These are phyloP conservation scores for Paraphoma sp. DNA, from an alignment of 2,329 filamentous ascomycete species.

Conservation along the genomic window DNA sequence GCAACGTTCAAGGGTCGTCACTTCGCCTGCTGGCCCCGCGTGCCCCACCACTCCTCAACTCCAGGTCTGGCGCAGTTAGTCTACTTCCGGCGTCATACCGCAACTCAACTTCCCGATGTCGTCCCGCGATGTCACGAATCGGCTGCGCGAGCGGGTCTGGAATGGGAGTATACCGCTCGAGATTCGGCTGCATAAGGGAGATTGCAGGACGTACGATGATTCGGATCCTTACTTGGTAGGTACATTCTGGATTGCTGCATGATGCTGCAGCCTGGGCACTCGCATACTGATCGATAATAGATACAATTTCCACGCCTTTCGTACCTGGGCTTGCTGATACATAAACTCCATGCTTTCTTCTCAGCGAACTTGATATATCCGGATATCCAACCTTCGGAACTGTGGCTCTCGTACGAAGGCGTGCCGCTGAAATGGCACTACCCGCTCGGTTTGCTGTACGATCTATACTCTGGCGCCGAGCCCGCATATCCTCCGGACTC, in stretches of 20 bases:
- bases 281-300: constrained; percentile 38
- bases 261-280: constrained; percentile 2
- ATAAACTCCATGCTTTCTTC: constrained; percentile 70
- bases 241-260: constrained; percentile 5
- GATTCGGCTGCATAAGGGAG: constrained; percentile 63
- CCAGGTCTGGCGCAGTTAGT: constrained; percentile 6
- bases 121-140: constrained; percentile 43
- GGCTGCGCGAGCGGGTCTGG: constrained; percentile 62
- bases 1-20: constrained; percentile 6
- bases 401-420: constrained; percentile 71
- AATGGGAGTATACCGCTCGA: constrained; percentile 65
- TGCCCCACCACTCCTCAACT: constrained; percentile 10
- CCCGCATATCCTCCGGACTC: constrained; percentile 44
- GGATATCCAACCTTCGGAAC: constrained; percentile 57
- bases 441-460: constrained; percentile 71
- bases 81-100: constrained; percentile 11
- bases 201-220: constrained; percentile 66
- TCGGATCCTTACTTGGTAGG: constrained; percentile 66
- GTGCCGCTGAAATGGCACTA: constrained; percentile 77
- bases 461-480: constrained; percentile 68
- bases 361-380: constrained; percentile 64
- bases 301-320: constrained; percentile 70
- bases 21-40: constrained; percentile 12
- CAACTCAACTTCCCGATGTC: constrained; percentile 19
- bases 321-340: constrained; percentile 71